Base-by-base conservation (phyloP, 2,329 filamentous ascomycete species). In the Monilinia laxa region DNA sequence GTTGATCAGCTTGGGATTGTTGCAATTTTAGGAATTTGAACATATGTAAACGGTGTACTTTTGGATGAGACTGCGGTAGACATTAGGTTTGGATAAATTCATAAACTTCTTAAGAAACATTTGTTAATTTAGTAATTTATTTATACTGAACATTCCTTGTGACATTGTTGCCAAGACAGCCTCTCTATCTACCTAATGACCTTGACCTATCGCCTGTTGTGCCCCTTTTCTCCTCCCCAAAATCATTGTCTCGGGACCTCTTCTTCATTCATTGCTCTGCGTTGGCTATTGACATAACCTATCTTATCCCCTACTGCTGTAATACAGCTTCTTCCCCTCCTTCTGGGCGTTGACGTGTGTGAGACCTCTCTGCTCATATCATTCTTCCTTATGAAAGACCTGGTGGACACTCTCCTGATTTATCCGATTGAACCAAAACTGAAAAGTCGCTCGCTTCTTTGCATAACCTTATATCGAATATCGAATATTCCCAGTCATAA, bases 181-280 rank as follows among this genome's bases (percentile, higher is more conserved):
- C 52, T 35, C 31, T 28, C 28, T 28, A 54, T 54, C 52, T 23
- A 49, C 35, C 28, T 59, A 59, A 11, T 49, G 31, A n/a, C 40
- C 45, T 38, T 20, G 4, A 62, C 45, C 23, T 62, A 38, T 62
- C 45, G 31, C 45, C 28, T 51, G 28, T 62, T n/a, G 45, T 62
- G 31, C 58, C 38, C n/a, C 28, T 5, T 51, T 51, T 23, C 20
- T 14, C 45, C 45, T 60, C 58, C 58, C 38, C 47, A 38, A 20
- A 62, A 51, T 51, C 45, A n/a, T 57, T 38, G 58, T 62, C 58
- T 62, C 58, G 58, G 45, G 58, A 38, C 45, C 45, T 51, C 31
- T 62, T 62, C 58, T 59, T 42, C 57, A 49, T 59, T 38, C 47
- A 20, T 62, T 28, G 31, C 58, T 38, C 45, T 62, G 58, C 45